Evolutionary conservation across 768 basidiomycete genomes (phyloP).

Genomic region (Suillus occidentalis): DNA sequence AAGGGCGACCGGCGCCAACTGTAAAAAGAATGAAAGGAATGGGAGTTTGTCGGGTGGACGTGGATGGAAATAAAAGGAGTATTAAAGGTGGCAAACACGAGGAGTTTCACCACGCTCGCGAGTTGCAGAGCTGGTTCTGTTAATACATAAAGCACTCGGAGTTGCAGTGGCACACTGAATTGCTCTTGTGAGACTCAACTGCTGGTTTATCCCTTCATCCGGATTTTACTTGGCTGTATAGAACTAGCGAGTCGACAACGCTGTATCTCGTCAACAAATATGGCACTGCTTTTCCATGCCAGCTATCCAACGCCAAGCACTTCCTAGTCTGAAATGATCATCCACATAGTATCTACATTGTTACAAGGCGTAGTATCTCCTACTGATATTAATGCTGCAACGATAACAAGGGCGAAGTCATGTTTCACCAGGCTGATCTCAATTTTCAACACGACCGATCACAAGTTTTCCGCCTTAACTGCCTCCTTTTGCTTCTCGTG

Average conservation of each 20-base stretch:
- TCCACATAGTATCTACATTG: not conserved
- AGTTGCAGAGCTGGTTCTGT: constrained; percentile 12
- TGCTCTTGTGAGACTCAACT: not conserved
- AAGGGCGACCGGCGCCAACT: constrained; percentile 52
- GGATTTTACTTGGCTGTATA: not conserved
- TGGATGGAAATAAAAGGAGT: constrained; percentile 21
- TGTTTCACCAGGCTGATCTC: not conserved
- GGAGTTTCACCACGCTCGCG: constrained; percentile 14
- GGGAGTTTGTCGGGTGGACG: constrained; percentile 36
- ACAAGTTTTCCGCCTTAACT: constrained; percentile 21
- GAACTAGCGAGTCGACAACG: not conserved
- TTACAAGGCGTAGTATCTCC: not conserved
- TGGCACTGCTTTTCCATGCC: not conserved
- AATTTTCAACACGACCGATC: not conserved
- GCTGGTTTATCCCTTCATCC: not conserved
- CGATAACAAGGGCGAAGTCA: not conserved
- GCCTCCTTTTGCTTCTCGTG: constrained; percentile 63
- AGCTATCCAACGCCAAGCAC: not conserved
- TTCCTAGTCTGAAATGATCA: not conserved
- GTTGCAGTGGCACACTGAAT: not conserved
- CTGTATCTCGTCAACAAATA: not conserved
- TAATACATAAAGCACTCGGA: not conserved
- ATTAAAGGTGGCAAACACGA: constrained; percentile 20
- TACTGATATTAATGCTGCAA: not conserved
- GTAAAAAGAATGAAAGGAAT: constrained; percentile 24